These are phyloP conservation scores for Leishmania major DNA, from an alignment of 208 protist genomes.

Conservation along the genomic window DNA sequence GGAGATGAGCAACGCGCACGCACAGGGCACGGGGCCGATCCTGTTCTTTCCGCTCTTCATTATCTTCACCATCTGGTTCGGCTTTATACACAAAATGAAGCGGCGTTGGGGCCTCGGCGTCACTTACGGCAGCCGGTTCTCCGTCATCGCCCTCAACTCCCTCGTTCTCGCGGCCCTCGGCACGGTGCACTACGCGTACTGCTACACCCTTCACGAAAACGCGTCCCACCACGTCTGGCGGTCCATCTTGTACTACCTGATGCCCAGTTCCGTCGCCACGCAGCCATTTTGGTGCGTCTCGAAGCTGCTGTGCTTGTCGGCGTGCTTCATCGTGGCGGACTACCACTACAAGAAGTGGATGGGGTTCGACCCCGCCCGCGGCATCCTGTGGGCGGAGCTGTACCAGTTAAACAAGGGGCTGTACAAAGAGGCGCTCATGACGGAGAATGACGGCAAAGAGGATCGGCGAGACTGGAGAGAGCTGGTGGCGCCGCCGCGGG, in stretches of 20 bases:
- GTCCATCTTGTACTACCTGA: slow-evolving; percentile 11
- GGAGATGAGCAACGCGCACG: slow-evolving; percentile 4
- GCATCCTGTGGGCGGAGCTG: slow-evolving; percentile 68
- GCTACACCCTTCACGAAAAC: slow-evolving; percentile 33
- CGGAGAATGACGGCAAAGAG: slow-evolving; percentile 1
- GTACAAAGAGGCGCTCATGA: background rate
- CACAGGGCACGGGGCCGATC: slow-evolving; percentile 27
- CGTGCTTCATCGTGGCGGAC: slow-evolving; percentile 54
- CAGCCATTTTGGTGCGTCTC: slow-evolving; percentile 33
- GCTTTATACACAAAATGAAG: slow-evolving; percentile 74
- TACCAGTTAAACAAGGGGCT: slow-evolving; percentile 43
- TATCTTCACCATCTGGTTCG: slow-evolving; percentile 44
- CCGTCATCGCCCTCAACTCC: slow-evolving; percentile 62
- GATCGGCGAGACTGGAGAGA: slow-evolving; percentile 27
- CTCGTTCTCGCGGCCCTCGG: slow-evolving; percentile 66
- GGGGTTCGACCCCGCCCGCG: slow-evolving; percentile 68
- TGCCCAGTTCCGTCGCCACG: slow-evolving; percentile 4
- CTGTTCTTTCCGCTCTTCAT: slow-evolving; percentile 75
- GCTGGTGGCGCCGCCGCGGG: slow-evolving; percentile 26
- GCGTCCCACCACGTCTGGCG: slow-evolving; percentile 11
- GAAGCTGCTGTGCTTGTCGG: slow-evolving; percentile 38
- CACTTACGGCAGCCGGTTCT: slow-evolving; percentile 62
- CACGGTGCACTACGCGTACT: slow-evolving; percentile 70
- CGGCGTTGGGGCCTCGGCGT: slow-evolving; percentile 54
- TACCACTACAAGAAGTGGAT: slow-evolving; percentile 71